A percentile compares a stretch with the other conserved stretches of the same genome.
Conservation (phyloP, 2,329 filamentous ascomycete species). For the Arthrinium phaeospermum region DNA sequence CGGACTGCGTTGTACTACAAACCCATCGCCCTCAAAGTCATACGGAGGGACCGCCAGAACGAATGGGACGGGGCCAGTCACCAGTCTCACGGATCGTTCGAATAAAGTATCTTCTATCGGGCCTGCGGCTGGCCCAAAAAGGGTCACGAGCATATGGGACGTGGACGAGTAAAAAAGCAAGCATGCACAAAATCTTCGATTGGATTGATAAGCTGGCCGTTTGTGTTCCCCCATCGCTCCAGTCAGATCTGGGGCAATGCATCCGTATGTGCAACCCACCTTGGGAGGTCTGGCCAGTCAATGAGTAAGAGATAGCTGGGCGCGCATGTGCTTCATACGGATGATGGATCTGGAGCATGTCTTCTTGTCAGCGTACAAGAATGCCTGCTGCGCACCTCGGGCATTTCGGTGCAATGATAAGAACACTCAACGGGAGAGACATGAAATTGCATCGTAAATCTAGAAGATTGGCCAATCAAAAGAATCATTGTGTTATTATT, state of each 20-base stretch:
- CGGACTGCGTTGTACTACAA: not conserved
- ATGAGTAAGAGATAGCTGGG: not conserved
- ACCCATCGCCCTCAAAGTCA: not conserved
- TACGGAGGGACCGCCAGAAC: not conserved
- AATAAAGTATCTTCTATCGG: not conserved
- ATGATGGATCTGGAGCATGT: not conserved
- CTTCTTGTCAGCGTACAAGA: not conserved
- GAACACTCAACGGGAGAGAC: not conserved
- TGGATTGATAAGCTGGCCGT: constrained; percentile 9
- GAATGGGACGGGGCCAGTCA: not conserved
- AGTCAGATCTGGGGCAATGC: constrained; percentile 5
- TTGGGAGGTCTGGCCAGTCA: not conserved
- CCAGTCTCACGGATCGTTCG: not conserved
- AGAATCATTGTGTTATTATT: not conserved
- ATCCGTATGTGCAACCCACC: constrained; percentile 1
- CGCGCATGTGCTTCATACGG: not conserved
- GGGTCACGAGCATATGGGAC: constrained; percentile 3
- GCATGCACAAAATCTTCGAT: not conserved
- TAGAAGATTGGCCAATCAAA: not conserved
- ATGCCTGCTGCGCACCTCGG: not conserved
- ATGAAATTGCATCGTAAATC: not conserved
- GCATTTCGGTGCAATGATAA: not conserved
- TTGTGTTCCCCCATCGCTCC: not conserved
- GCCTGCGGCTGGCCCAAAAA: not conserved
- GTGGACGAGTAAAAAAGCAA: constrained; percentile 11